Base-by-base conservation (phyloP, 331 rosid species). In the Telfairia occidentalis region DNA sequence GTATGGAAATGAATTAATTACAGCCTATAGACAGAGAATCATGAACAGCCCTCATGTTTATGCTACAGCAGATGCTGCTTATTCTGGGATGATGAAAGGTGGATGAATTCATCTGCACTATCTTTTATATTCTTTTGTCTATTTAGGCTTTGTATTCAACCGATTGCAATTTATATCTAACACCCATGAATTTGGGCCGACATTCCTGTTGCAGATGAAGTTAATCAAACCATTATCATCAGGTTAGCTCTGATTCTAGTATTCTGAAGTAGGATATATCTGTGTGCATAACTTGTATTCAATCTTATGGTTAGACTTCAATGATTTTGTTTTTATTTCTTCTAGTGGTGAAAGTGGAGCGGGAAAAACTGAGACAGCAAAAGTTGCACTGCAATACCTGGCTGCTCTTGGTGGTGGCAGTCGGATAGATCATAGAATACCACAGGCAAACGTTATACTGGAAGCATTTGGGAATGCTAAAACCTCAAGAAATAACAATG, bases 401-500 rank as follows among this genome's bases (percentile, higher is more conserved):
- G 87, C 91, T 77, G 89, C 89, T 75, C 83, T 90, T 78, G 88
- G 97, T 59, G 90, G 97, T 58, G 89, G 91, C 58, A 82, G 85
- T 58, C 91, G 92, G 76, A 82, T 86, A 49, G 97, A 84, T 78
- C 78, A 77, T 79, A 89, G 84, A 82, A 82, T 96, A 78, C 87
- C 89, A 63, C 89, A 83, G 83, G 81, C 94, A 70, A 96, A 86
- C 80, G 83, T 43, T 80, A 82, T 96, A 79, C 85, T 96, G 50
- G 99, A 96, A 86, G 88, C 96, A 75, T 92, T 96, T 82, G 99
- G 99, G 67, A 96, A 89, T 83, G 99, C 99, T 28, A 92, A 90
- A 85, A 90, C 97, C 69, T 87, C 90, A 71, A 82, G 89, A 81
- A 96, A 90, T 83, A 82, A 82, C 81, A 92, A 96, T 79, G 89